phyloP scores from a whole-genome alignment of 371 early-diverging fungal genomes.

The Mortierella sp. region DNA sequence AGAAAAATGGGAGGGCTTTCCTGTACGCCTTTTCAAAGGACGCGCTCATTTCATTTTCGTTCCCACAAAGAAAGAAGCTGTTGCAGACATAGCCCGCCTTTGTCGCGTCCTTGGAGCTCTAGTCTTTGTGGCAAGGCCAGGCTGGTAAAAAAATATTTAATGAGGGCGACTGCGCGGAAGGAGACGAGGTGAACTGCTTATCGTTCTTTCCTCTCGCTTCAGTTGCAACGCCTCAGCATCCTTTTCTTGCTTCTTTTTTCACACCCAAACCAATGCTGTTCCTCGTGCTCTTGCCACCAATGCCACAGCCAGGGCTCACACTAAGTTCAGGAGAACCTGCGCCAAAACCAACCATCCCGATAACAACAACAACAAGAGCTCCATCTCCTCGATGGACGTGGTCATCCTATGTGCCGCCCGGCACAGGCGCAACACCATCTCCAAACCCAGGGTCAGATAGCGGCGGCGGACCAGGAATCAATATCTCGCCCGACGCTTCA shows the following conservation, averaged over 20 bases:
- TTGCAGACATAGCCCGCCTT: neutral
- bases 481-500: neutral
- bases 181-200: neutral
- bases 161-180: neutral
- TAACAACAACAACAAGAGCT: neutral
- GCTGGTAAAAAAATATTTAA: neutral
- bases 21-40: neutral
- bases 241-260: neutral
- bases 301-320: neutral
- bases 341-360: neutral
- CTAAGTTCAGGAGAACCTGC: neutral
- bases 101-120: neutral
- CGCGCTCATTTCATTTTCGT: neutral
- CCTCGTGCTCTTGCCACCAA: neutral
- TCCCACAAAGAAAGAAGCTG: neutral
- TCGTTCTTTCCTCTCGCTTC: neutral
- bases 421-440: neutral
- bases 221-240: neutral
- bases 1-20: neutral
- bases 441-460: neutral
- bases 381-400: constrained; percentile 1
- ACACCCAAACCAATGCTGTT: neutral
- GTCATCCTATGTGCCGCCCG: neutral
- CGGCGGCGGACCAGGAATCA: neutral
- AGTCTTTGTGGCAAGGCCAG: neutral